Evolutionary conservation across 495 filamentous ascomycete species (phyloP), one percentile per base, ranked within the genome.

Genomic region (Penicillium chermesinum): DNA sequence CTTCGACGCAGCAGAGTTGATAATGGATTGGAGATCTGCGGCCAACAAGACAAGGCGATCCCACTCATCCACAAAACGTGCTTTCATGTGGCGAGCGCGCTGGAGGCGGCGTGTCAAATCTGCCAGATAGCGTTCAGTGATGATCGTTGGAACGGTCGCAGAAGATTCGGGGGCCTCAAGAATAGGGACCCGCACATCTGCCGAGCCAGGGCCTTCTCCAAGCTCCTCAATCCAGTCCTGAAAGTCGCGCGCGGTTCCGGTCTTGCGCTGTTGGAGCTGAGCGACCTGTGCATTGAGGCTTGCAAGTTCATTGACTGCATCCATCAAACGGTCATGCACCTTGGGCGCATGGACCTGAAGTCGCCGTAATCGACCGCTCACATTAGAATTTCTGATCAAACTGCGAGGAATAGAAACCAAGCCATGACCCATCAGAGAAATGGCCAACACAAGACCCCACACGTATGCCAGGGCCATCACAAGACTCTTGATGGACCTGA

Each of bases 361-460:
- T 21, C 83, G 74, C 44, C 81, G 80, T 35, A 98, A 61, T 39
- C 83, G 79, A 38, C 77, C 78, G 58, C 83, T 85, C 42, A 86
- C 76, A 54, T 83, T 86, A 12, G 89, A 82, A 57, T 86, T 86
- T 38, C 82, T 80, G 60, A 90, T 84, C 1, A 98, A 66, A 14
- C 78, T 77, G 54, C 91, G 78, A 5, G 93, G 93, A 38, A 97
- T 86, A 10, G 93, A 85, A 35, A 98, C 93, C 32, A 97, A 72
- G 8, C 93, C 93, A 56, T 98, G 91, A 6, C 93, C 93, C 93
- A 98, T 96, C 16, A 98, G 76, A 59, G 91, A 95, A 47, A 97
- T 96, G 13, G 89, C 93, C 46, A 96, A 72, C 2, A 89, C 71
- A 54, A 98, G 74, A 51, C 89, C 89, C 86, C 90, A 97, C 53